Evolutionary conservation across 768 basidiomycete species (phyloP).

Genomic region (Leucosporidium creatinivorum): DNA sequence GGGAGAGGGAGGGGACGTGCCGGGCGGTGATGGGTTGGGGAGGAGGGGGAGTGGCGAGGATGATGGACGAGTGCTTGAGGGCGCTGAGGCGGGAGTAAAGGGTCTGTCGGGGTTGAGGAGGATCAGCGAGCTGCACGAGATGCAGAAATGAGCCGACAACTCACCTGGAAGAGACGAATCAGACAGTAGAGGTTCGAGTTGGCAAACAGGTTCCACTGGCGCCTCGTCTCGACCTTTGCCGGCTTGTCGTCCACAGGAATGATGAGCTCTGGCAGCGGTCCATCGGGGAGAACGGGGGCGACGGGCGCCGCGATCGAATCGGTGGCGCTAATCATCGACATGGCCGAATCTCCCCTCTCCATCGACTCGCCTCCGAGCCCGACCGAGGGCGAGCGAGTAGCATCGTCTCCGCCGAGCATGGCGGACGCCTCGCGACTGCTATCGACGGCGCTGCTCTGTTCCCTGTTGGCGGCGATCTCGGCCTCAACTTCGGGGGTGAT

Average conservation of each 20-base stretch:
- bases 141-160: constrained; percentile 29
- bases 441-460: too few species aligned
- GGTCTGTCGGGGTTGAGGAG: constrained; percentile 49
- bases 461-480: too few species aligned
- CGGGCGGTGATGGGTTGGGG: constrained; percentile 22
- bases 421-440: too few species aligned
- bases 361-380: too few species aligned
- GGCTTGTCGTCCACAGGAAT: constrained; percentile 15
- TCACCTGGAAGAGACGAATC: constrained; percentile 78
- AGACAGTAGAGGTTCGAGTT: constrained; percentile 91
- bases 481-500: background rate
- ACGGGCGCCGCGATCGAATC: background rate
- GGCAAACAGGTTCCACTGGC: constrained; percentile 57
- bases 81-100: constrained; percentile 77
- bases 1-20: constrained; percentile 57
- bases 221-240: background rate
- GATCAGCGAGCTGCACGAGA: background rate
- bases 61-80: constrained; percentile 57
- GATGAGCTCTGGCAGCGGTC: constrained; percentile 3
- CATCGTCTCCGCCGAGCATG: too few species aligned
- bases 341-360: too few species aligned
- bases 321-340: too few species aligned
- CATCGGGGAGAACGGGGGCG: background rate
- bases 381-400: too few species aligned
- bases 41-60: constrained; percentile 22